Base-by-base conservation (phyloP, 345 rosid genomes). In the Raphanus sativus region DNA sequence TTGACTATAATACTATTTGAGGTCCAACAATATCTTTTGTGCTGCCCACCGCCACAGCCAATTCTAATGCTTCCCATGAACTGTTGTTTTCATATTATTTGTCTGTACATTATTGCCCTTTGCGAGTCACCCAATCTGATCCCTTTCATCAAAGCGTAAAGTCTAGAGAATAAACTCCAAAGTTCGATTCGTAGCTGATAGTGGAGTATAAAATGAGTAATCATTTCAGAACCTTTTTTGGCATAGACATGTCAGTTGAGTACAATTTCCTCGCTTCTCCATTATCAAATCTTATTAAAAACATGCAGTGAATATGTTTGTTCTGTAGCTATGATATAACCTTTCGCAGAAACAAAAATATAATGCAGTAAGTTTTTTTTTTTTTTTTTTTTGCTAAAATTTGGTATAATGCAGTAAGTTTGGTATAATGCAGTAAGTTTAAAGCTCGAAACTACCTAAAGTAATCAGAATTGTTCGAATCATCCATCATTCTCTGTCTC, bases 21-120 rank as follows among this genome's bases (percentile, higher is more conserved):
- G 81, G 76, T 77, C 62, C 59, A 65, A 45, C 67, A 48, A 71
- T 50, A 45, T 15, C 34, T 72, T 78, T 72, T 66, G 48, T 26
- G 73, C 64, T 73, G 73, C 73, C 81, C 63, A 73, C 77, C 77
- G 72, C 77, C 69, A 73, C 48, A 34, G 28, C 70, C 73, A 65
- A 34, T 78, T 67, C 52, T 8, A 73, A 73, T 73, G 74, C 78
- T 29, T 62, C 29, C 52, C 70, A 79, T 79, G 78, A 73, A 73
- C 62, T 62, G 69, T 78, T 72, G 58, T 59, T 66, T 63, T 72
- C 77, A 25, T 68, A 77, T 77, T 58, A 71, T 71, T 71, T 71
- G 81, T 65, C 73, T 65, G 29, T 67, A 50, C 74, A 52, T 52
- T 59, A 73, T 73, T 73, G 10, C 77, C 73, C 62, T 70, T 77